Evolutionary conservation across 2,329 filamentous ascomycete genomes (phyloP).

Genomic region (Hypoxylon sp.): DNA sequence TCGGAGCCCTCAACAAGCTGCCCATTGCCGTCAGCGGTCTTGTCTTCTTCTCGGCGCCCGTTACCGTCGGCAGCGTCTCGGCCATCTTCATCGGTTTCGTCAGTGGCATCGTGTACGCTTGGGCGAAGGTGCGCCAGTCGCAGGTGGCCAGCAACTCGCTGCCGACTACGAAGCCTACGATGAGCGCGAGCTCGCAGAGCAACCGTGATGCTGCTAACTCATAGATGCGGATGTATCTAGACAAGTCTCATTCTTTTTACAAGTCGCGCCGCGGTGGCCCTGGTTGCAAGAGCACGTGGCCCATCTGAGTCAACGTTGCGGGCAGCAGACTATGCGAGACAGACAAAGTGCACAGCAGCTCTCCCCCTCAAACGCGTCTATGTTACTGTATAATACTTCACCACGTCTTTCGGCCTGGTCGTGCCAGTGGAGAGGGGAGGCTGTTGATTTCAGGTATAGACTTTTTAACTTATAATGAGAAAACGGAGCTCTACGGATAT

Average conservation of each 20-base stretch:
- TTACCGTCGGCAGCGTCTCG: constrained; percentile 89
- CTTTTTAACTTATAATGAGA: constrained; percentile 40
- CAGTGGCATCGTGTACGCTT: constrained; percentile 88
- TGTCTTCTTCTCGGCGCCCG: constrained; percentile 92
- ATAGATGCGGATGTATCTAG: constrained; percentile 45
- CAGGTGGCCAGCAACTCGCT: constrained; percentile 70
- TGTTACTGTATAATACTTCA: constrained; percentile 43
- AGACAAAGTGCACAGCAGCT: constrained; percentile 16
- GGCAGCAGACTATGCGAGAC: constrained; percentile 28
- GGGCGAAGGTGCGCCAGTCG: constrained; percentile 84
- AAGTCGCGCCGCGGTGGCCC: constrained; percentile 10
- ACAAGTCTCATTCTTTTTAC: constrained; percentile 3
- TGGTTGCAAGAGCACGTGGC: constrained; percentile 18
- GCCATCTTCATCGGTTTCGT: constrained; percentile 92
- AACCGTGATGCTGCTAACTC: constrained; percentile 84
- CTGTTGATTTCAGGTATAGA: constrained; percentile 44
- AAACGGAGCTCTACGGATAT: constrained; percentile 38
- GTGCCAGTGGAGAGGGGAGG: constrained; percentile 17
- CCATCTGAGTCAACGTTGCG: constrained; percentile 19
- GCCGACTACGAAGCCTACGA: constrained; percentile 72
- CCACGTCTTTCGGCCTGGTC: constrained; percentile 32
- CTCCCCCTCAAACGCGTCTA: constrained; percentile 23
- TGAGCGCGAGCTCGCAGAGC: constrained; percentile 92
- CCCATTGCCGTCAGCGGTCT: constrained; percentile 92
- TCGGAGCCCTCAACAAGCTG: constrained; percentile 96